Percentiles rank a stretch among this genome's conserved stretches.
Conservation (phyloP, 2,329 filamentous ascomycete genomes). For the Penicillium olsonii region DNA sequence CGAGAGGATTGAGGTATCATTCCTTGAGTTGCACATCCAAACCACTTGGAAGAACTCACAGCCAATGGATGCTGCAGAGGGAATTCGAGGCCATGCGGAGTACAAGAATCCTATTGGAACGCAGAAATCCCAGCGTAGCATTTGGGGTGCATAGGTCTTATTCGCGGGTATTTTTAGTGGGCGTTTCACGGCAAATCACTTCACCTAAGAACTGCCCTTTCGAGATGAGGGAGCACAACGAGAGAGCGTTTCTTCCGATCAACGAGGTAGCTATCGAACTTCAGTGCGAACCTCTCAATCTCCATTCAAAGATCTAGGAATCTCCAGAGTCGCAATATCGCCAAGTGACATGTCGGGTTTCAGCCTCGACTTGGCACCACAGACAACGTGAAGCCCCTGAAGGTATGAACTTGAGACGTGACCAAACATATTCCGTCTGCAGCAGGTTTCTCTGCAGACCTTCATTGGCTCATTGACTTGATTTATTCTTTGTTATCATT, state of each 20-base stretch:
- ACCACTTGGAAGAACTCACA: not conserved
- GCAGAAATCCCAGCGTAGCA: not conserved
- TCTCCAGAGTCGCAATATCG: not conserved
- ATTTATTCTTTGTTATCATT: too few relatives aligned
- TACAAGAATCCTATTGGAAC: too few relatives aligned
- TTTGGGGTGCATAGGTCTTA: not conserved
- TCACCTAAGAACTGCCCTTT: not conserved
- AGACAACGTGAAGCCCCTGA: not conserved
- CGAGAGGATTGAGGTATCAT: not conserved
- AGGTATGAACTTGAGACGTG: too few relatives aligned
- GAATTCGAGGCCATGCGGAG: too few relatives aligned
- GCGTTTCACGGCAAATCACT: constrained; percentile 1
- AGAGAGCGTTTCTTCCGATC: too few relatives aligned
- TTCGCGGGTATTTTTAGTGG: constrained; percentile 8
- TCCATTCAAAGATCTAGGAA: not conserved
- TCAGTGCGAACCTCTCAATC: too few relatives aligned
- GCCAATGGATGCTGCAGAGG: not conserved
- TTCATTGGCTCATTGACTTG: too few relatives aligned
- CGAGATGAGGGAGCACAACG: too few relatives aligned
- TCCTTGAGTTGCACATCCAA: not conserved
- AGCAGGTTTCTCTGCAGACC: too few relatives aligned
- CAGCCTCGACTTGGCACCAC: not conserved
- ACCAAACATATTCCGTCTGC: too few relatives aligned
- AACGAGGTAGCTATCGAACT: too few relatives aligned
- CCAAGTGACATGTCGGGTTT: not conserved